Percentiles rank a stretch among this genome's conserved stretches.
These are phyloP conservation scores for Penicillium polonicum DNA, from an alignment of 2,329 filamentous ascomycete genomes.

Conservation along the genomic window DNA sequence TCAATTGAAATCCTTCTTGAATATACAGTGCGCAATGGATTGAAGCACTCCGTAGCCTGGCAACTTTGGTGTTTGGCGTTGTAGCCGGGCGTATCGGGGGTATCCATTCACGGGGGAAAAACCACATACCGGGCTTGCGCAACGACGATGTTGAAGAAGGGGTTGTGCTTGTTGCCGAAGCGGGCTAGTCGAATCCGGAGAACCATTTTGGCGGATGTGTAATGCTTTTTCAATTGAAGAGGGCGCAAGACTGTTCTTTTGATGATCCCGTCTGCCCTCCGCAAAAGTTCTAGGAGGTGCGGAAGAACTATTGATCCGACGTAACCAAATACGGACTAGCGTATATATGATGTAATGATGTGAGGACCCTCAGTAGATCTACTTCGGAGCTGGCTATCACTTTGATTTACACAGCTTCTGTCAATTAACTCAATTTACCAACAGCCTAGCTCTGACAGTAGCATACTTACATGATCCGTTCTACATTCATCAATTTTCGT, in stretches of 20 bases:
- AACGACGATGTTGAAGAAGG: constrained; percentile 97
- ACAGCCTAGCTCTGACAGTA: background rate
- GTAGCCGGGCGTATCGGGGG: background rate
- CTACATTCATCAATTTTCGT: constrained; percentile 10
- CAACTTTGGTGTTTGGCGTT: background rate
- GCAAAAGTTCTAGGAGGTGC: constrained; percentile 29
- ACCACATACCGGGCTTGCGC: constrained; percentile 75
- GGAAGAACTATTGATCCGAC: constrained; percentile 31
- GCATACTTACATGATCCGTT: constrained; percentile 30
- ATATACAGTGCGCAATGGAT: background rate
- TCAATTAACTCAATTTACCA: background rate
- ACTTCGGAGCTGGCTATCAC: background rate
- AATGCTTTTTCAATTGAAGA: background rate
- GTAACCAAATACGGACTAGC: constrained; percentile 23
- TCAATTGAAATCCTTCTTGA: constrained; percentile 5
- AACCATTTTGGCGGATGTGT: constrained; percentile 64
- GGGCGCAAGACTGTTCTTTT: background rate
- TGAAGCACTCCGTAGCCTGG: background rate
- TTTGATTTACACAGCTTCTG: background rate
- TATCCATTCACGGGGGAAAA: constrained; percentile 2
- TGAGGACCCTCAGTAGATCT: constrained; percentile 12
- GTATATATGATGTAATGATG: constrained; percentile 25
- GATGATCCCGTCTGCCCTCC: constrained; percentile 21
- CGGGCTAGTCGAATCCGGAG: constrained; percentile 90
- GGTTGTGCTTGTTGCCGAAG: constrained; percentile 83